These are phyloP conservation scores for Yarrowia sp. DNA, from an alignment of 805 yeast genomes.

Conservation along the genomic window DNA sequence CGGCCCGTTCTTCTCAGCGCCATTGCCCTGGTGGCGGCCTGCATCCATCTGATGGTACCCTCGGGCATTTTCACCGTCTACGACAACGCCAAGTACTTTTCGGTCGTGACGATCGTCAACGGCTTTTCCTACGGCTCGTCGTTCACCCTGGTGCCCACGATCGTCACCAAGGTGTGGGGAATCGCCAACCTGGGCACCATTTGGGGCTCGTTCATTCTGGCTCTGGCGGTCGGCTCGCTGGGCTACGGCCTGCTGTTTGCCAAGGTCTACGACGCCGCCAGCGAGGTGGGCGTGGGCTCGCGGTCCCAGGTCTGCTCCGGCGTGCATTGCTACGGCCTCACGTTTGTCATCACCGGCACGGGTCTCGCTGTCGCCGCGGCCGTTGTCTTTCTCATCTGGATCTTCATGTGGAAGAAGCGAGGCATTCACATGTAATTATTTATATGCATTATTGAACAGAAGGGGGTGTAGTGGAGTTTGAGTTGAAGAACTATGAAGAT, in stretches of 20 bases:
- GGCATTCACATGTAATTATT: conserved; percentile 28
- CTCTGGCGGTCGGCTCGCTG: conserved; percentile 84
- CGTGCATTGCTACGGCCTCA: conserved; percentile 45
- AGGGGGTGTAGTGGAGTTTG: too few relatives aligned
- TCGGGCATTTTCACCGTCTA: conserved; percentile 44
- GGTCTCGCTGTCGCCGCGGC: conserved; percentile 44
- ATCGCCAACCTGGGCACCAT: conserved; percentile 86
- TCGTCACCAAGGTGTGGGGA: conserved; percentile 87
- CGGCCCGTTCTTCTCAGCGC: conserved; percentile 47
- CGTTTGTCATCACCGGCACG: conserved; percentile 46
- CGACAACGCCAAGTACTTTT: conserved; percentile 43
- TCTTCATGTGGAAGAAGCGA: conserved; percentile 35
- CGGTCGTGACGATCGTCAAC: conserved; percentile 56
- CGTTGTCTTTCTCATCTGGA: conserved; percentile 15
- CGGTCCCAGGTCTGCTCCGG: conserved; percentile 27
- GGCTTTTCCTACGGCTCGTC: conserved; percentile 84
- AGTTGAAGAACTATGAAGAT: too few relatives aligned
- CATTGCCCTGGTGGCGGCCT: conserved; percentile 50
- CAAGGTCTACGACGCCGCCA: conserved; percentile 57
- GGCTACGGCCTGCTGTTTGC: conserved; percentile 76
- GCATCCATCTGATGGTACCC: conserved; percentile 50
- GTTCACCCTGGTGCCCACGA: conserved; percentile 85
- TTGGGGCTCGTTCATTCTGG: conserved; percentile 88
- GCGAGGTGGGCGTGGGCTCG: conserved; percentile 9
- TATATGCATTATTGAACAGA: conserved; percentile 1